Evolutionary conservation across 208 protist genomes (phyloP).

Genomic region (Angomonas ambiguus): DNA sequence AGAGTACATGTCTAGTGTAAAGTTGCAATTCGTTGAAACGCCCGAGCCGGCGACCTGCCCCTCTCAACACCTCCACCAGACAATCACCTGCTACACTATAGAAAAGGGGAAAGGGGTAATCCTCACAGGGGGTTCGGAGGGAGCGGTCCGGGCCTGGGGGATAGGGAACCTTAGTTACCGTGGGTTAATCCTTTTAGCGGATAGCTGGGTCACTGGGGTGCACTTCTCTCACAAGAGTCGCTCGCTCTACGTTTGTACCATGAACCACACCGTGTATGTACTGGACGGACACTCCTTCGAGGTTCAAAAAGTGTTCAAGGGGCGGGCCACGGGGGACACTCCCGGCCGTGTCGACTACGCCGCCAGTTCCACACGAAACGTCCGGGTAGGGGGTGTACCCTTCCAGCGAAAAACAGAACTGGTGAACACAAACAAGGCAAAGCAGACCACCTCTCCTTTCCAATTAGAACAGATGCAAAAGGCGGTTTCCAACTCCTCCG

Average conservation of each 20-base stretch:
- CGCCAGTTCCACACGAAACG: constrained; percentile 41
- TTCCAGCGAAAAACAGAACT: constrained; percentile 6
- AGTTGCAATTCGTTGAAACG: constrained; percentile 34
- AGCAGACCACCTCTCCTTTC: background rate
- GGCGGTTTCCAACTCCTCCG: background rate
- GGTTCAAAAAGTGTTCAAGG: constrained; percentile 65
- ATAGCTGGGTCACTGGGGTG: constrained; percentile 74
- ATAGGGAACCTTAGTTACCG: constrained; percentile 38
- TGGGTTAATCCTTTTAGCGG: constrained; percentile 54
- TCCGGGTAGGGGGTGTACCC: constrained; percentile 49
- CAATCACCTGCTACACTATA: constrained; percentile 45
- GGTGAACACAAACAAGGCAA: background rate
- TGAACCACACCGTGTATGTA: constrained; percentile 63
- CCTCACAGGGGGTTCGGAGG: constrained; percentile 68
- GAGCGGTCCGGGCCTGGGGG: constrained; percentile 73
- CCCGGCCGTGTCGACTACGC: constrained; percentile 53
- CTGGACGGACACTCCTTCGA: constrained; percentile 62
- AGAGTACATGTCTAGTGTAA: constrained; percentile 40
- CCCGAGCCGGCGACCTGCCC: constrained; percentile 27
- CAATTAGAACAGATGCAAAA: background rate
- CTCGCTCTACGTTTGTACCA: constrained; percentile 58
- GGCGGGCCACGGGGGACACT: constrained; percentile 48
- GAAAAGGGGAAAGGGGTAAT: constrained; percentile 37
- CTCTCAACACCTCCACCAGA: constrained; percentile 20
- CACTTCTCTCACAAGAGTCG: constrained; percentile 44